phyloP scores from a whole-genome alignment of 2,329 filamentous ascomycete species.

The Hypoxylon sp. region DNA sequence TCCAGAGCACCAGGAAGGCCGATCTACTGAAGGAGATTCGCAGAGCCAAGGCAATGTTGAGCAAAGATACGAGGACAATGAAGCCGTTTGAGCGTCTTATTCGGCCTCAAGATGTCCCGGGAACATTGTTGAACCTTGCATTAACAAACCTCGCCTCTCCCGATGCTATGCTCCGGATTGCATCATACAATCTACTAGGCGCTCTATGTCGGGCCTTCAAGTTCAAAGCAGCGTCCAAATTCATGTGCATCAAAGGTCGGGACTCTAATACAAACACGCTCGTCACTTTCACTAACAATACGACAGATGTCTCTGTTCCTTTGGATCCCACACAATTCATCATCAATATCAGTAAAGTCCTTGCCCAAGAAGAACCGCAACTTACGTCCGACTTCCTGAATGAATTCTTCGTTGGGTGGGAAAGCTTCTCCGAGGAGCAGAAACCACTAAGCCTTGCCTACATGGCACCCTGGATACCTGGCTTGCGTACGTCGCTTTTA shows the following conservation, averaged over 20 bases:
- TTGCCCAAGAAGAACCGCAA: constrained; percentile 75
- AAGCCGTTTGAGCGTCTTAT: constrained; percentile 77
- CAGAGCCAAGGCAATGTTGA: constrained; percentile 73
- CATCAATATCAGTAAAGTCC: constrained; percentile 73
- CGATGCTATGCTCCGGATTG: constrained; percentile 71
- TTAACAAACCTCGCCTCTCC: constrained; percentile 75
- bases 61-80: constrained; percentile 72
- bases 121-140: constrained; percentile 77
- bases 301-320: constrained; percentile 72
- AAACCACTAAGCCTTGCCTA: constrained; percentile 77
- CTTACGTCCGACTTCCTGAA: constrained; percentile 78
- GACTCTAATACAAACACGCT: constrained; percentile 10
- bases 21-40: constrained; percentile 76
- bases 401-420: constrained; percentile 82
- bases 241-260: constrained; percentile 74
- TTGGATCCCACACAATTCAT: constrained; percentile 75
- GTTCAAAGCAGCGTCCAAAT: constrained; percentile 72
- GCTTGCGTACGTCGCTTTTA: constrained; percentile 72
- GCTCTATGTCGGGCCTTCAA: constrained; percentile 78
- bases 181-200: constrained; percentile 77
- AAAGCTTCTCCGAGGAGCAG: constrained; percentile 77
- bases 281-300: constrained; percentile 32
- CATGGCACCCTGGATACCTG: constrained; percentile 78
- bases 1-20: constrained; percentile 74
- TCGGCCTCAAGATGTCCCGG: constrained; percentile 78